Base-by-base conservation (phyloP, 352 stramenopile species). In the Globisporangium okanoganense region DNA sequence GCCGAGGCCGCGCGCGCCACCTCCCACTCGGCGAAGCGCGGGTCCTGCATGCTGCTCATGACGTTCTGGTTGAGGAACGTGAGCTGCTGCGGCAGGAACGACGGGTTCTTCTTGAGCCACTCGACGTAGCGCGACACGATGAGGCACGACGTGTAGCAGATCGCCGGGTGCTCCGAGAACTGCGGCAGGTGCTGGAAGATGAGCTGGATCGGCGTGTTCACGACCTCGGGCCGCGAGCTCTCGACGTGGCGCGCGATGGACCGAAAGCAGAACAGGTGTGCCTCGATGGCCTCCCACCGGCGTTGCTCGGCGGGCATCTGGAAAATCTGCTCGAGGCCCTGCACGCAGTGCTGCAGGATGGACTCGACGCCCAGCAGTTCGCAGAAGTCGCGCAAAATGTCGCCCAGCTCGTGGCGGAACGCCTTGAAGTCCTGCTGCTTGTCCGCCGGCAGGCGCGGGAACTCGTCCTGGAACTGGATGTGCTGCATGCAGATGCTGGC, bases 191-290 rank as follows among this genome's bases (percentile, higher is more conserved):
- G 77, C 58, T 89, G 70, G 58, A 95, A 95, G 52, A 95, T 87
- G 16, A 82, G 58, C 63, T 88, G 73, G 25, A 94, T 75, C 13
- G 79, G 71, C 22, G 83, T 66, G 27, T 70, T 71, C 16, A 75
- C 62, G 22, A 58, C 44, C 2, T 57, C 56, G 0, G 47, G 56
- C 9, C 58, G 71, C 2, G 66, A 58, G 4, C 68, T 64, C 45
- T 95, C 86, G n/a, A 95, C 79, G 52, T 93, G 81, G 6, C 84
- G 80, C 13, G 83, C 86, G 50, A 95, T 92, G 10, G 86, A 94
- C 1, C 86, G 84, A 29, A 95, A 83, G 56, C 82, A 91, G 59
- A 93, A 94, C 54, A 95, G 56, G 62, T 90, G 81, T 7, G 86
- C 82, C 62, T 95, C 86, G 14, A 94, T 76, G 3, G 79, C 81